Evolutionary conservation across 805 yeast species (phyloP).

Genomic region (Starmerella sp.): DNA sequence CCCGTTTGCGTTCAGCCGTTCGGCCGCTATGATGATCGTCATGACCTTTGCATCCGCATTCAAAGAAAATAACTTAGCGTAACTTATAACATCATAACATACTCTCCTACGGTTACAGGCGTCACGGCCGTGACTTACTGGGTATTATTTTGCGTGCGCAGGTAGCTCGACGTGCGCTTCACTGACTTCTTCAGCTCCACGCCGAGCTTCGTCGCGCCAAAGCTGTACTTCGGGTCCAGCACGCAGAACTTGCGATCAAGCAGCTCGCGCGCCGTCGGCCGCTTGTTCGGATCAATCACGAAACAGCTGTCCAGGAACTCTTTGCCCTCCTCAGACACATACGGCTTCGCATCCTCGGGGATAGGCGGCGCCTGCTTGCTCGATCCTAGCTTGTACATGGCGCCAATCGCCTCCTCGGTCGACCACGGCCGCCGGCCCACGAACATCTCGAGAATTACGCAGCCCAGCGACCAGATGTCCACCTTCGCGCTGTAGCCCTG

Average conservation of each 20-base stretch:
- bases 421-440: slow-evolving; percentile 98
- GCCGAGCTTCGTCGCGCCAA: slow-evolving; percentile 21
- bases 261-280: slow-evolving; percentile 68
- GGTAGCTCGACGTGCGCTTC: slow-evolving; percentile 9
- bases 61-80: background rate
- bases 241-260: slow-evolving; percentile 17
- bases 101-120: background rate
- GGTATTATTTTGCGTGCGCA: slow-evolving; percentile 1
- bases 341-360: slow-evolving; percentile 69
- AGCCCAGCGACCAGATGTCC: slow-evolving; percentile 96
- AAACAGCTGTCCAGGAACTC: slow-evolving; percentile 70
- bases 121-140: background rate
- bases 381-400: slow-evolving; percentile 77
- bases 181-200: slow-evolving; percentile 12
- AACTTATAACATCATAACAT: background rate
- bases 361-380: slow-evolving; percentile 90
- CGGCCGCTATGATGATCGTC: too few relatives aligned
- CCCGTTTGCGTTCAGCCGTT: too few relatives aligned
- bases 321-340: slow-evolving; percentile 53
- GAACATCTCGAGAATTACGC: slow-evolving; percentile 94
- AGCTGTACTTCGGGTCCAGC: slow-evolving; percentile 13
- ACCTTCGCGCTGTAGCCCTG: slow-evolving; percentile 96
- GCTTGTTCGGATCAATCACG: slow-evolving; percentile 57
- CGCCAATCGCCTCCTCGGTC: slow-evolving; percentile 86
- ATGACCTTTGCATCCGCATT: too few relatives aligned